Base-by-base conservation (phyloP, 495 filamentous ascomycete genomes). In the Podospora australis region DNA sequence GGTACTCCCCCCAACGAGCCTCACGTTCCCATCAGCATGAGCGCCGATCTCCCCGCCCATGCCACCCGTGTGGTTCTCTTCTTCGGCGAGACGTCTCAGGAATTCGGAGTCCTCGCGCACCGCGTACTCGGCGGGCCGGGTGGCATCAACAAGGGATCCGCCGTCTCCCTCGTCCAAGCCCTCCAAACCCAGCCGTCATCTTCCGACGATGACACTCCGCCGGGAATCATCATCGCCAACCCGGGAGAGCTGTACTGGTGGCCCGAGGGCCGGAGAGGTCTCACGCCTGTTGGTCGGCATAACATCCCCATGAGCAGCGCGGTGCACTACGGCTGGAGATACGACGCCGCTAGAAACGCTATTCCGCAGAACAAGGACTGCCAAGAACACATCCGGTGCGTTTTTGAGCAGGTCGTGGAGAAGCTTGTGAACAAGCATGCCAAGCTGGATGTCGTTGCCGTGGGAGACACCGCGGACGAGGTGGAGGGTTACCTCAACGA, bases 101-200 rank as follows among this genome's bases (percentile, higher is more conserved):
- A 91, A 44, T 70, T 92, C 3, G 88, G 86, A 3, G 69, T 90
- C 42, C 79, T 87, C 54, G 77, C 87, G 5, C 83, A 84, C 57
- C 83, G 88, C 11, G 69, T 77, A 6, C 60, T 84, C 16, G 73
- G 78, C 46, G 65, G 74, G 2, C 51, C 58, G 0, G 77, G 78
- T 2, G 78, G 84, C 35, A 72, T 94, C 55, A 69, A 81, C 55
- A 69, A 70, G 4, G 89, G 87, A 20, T 86, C 83, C 3, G 73
- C 78, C 22, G 61, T 90, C 25, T 64, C 74, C 24, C 68, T 91
- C 54, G 73, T 82, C 23, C 68, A 75, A 35, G 74, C 62, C 20
- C 64, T 86, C 9, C 65, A 73, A 22, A 46, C 52, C 24, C 63
- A 67, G 50, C 29, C 25, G 17, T 55, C 53, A 19, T 67, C 69